phyloP scores from a whole-genome alignment of 1,284 basidiomycete species.

The Ceratobasidium sp. region DNA sequence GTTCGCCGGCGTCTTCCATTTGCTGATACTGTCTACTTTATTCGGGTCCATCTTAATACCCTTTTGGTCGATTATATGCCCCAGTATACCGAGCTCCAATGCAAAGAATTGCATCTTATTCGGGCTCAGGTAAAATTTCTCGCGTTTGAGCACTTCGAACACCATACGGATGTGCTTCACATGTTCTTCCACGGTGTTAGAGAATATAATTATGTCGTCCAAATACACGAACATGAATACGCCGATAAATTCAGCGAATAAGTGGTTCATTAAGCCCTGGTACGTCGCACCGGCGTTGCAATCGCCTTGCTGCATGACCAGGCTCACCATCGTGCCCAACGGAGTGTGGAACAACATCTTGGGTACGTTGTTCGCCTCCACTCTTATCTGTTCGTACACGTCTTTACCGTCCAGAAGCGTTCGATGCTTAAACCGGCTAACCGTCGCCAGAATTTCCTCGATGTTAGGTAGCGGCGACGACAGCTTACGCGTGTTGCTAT shows the following conservation, averaged over 20 bases:
- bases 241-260: conserved; percentile 52
- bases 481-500: conserved; percentile 59
- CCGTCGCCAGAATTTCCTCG: conserved; percentile 54
- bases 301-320: conserved; percentile 59
- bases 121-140: conserved; percentile 42
- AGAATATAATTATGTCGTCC: conserved; percentile 57
- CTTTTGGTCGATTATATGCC: conserved; percentile 55
- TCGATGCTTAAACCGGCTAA: conserved; percentile 52
- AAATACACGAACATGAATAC: conserved; percentile 56
- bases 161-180: conserved; percentile 29
- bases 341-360: conserved; percentile 54
- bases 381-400: conserved; percentile 58
- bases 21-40: conserved; percentile 43
- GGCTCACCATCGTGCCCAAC: conserved; percentile 59
- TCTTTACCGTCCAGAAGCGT: conserved; percentile 55
- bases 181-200: conserved; percentile 45
- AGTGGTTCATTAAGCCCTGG: conserved; percentile 57
- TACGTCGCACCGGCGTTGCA: conserved; percentile 58
- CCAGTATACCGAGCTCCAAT: conserved; percentile 52
- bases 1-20: conserved; percentile 46
- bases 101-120: conserved; percentile 21
- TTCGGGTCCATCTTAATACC: conserved; percentile 52
- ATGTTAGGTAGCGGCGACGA: conserved; percentile 57
- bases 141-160: conserved; percentile 39
- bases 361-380: conserved; percentile 54